Conservation (phyloP, 2,329 filamentous ascomycete species). For the Ambrosiella cleistominuta region DNA sequence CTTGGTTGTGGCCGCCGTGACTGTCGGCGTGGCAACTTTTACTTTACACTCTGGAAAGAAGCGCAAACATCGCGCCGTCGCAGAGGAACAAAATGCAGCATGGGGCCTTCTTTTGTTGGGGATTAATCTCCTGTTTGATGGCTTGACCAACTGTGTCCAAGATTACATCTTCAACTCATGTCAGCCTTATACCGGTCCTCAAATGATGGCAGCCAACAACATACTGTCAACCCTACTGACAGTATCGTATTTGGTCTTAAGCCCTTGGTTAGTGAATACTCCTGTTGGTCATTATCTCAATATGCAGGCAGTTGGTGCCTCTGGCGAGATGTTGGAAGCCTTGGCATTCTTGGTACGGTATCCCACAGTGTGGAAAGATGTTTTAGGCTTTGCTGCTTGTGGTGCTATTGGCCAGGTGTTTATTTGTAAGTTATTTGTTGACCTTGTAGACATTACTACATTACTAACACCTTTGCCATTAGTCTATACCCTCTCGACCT, state of each 20-base stretch:
- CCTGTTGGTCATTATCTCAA: constrained; percentile 46
- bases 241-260: constrained; percentile 54
- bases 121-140: constrained; percentile 88
- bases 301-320: constrained; percentile 44
- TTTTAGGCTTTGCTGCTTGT: constrained; percentile 75
- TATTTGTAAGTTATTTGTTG: constrained; percentile 46
- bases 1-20: constrained; percentile 77
- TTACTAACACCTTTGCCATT: constrained; percentile 14
- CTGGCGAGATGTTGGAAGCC: constrained; percentile 66
- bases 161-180: constrained; percentile 79
- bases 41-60: constrained; percentile 61
- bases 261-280: constrained; percentile 61
- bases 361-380: constrained; percentile 69
- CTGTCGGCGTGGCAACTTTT: constrained; percentile 82
- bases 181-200: constrained; percentile 68
- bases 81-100: constrained; percentile 40
- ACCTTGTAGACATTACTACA: neutral
- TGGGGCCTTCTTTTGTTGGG: constrained; percentile 72
- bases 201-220: constrained; percentile 99
- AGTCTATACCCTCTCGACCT: constrained; percentile 84
- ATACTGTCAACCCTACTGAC: constrained; percentile 70
- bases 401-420: constrained; percentile 92
- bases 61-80: constrained; percentile 27
- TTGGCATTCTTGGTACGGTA: constrained; percentile 64
- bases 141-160: constrained; percentile 89